phyloP scores from a whole-genome alignment of 495 filamentous ascomycete species.

The Penicillium cataractarum region DNA sequence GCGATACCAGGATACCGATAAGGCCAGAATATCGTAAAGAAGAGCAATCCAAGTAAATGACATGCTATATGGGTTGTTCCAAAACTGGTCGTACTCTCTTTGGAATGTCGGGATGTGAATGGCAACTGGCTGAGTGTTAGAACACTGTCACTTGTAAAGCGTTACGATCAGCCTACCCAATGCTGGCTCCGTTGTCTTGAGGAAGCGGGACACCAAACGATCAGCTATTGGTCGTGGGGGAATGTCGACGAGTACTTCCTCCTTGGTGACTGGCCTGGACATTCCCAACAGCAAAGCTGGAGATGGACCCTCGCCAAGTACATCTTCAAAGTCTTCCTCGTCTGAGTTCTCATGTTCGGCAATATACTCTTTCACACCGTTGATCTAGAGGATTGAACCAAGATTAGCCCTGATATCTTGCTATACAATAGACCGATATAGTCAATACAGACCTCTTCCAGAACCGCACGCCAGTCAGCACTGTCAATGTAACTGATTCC shows the following conservation, averaged over 20 bases:
- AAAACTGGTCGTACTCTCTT: constrained; percentile 46
- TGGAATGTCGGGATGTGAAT: constrained; percentile 52
- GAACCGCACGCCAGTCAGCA: constrained; percentile 54
- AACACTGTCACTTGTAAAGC: neutral
- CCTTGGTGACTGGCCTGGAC: constrained; percentile 31
- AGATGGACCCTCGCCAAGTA: constrained; percentile 24
- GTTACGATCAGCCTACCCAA: constrained; percentile 26
- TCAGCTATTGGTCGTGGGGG: constrained; percentile 46
- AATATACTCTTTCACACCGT: constrained; percentile 35
- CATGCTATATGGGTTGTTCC: constrained; percentile 32
- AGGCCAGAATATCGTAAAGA: constrained; percentile 39
- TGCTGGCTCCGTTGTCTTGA: constrained; percentile 48
- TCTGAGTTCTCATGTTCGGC: constrained; percentile 34
- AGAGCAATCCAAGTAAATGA: constrained; percentile 44
- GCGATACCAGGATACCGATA: constrained; percentile 35
- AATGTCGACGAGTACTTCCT: constrained; percentile 46
- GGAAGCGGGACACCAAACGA: constrained; percentile 48
- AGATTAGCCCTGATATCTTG: neutral
- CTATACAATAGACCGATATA: neutral
- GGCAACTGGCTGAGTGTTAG: constrained; percentile 27
- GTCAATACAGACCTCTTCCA: constrained; percentile 46
- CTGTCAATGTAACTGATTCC: constrained; percentile 53
- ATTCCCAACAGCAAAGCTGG: constrained; percentile 49
- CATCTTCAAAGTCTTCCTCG: constrained; percentile 29
- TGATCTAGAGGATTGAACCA: constrained; percentile 37